Percentiles rank a stretch among this genome's conserved stretches.
Conservation (phyloP, 345 rosid species). For the Adansonia digitata region DNA sequence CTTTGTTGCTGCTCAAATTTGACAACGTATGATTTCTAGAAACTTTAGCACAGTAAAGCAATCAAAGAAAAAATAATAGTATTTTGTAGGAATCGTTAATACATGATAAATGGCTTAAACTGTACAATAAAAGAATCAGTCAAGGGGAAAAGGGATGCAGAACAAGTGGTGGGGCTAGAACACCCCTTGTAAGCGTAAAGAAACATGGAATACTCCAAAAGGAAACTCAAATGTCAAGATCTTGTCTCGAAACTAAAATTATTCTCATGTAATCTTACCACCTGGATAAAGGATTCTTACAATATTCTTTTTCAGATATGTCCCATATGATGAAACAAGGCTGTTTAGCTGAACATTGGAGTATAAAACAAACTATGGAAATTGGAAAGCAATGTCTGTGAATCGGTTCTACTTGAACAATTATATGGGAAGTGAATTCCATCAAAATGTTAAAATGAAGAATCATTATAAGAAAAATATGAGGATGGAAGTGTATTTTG, state of each 20-base stretch:
- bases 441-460: background rate
- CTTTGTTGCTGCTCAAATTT: background rate
- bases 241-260: background rate
- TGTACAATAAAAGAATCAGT: background rate
- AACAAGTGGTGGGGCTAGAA: background rate
- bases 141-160: background rate
- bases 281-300: background rate
- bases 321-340: background rate
- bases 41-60: conserved; percentile 2
- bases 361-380: background rate
- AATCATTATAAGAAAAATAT: background rate
- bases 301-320: background rate
- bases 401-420: background rate
- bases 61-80: background rate
- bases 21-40: background rate
- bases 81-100: background rate
- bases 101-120: background rate
- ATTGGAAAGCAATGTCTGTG: background rate
- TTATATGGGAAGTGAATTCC: background rate
- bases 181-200: background rate
- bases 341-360: background rate
- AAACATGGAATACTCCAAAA: background rate
- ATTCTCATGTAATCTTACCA: background rate
- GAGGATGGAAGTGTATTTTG: background rate
- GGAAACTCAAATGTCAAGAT: conserved; percentile 3